Evolutionary conservation across 768 basidiomycete species (phyloP).

Genomic region (Clavaria fumosa): DNA sequence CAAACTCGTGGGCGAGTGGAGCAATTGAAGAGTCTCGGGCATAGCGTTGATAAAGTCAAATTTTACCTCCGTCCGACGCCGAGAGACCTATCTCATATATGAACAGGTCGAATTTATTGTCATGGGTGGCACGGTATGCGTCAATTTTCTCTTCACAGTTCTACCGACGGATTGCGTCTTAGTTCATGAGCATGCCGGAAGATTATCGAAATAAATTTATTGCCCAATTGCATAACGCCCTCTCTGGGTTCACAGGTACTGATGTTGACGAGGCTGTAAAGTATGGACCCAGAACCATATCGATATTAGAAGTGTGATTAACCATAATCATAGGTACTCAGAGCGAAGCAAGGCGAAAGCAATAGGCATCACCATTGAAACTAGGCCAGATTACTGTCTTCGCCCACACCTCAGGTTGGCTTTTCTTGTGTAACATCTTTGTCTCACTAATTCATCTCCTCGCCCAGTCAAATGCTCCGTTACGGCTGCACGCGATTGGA

Average conservation of each 20-base stretch:
- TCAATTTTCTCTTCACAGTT: too few relatives aligned
- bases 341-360: slow-evolving; percentile 97
- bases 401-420: slow-evolving; percentile 87
- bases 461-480: slow-evolving; percentile 83
- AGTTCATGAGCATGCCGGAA: slow-evolving; percentile 99
- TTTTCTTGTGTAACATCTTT: slow-evolving; percentile 3
- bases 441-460: slow-evolving; percentile 2
- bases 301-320: neutral
- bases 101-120: slow-evolving; percentile 74
- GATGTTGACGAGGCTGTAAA: slow-evolving; percentile 94
- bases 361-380: slow-evolving; percentile 98
- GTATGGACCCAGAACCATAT: slow-evolving; percentile 20
- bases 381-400: slow-evolving; percentile 94
- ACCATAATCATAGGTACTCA: slow-evolving; percentile 50
- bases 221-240: slow-evolving; percentile 91
- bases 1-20: slow-evolving; percentile 92
- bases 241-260: slow-evolving; percentile 85
- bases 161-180: too few relatives aligned
- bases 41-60: slow-evolving; percentile 89
- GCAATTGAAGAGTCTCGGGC: slow-evolving; percentile 89
- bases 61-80: neutral
- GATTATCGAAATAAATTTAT: slow-evolving; percentile 89
- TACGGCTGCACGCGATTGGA: slow-evolving; percentile 98
- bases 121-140: slow-evolving; percentile 98
- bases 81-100: neutral